These are phyloP conservation scores for Bolboschoenus planiculmis DNA, from an alignment of 176 grass and related monocot species.

Conservation along the genomic window DNA sequence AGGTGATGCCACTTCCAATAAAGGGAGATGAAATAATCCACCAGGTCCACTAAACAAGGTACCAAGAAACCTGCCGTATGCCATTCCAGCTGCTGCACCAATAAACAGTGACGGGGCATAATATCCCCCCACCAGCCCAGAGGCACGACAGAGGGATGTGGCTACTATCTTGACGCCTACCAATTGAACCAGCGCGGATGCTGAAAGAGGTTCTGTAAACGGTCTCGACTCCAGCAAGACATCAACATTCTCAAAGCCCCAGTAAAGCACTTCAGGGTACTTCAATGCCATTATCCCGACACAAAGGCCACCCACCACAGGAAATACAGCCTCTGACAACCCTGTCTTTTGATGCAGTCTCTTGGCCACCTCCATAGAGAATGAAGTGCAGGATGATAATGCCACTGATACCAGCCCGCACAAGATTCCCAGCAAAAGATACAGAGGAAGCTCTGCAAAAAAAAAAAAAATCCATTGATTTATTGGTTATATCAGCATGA, in stretches of 20 bases:
- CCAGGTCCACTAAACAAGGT: conserved; percentile 54
- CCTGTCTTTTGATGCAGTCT: conserved; percentile 55
- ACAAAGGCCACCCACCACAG: conserved; percentile 64
- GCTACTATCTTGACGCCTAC: conserved; percentile 81
- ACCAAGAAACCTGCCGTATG: conserved; percentile 72
- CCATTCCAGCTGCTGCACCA: conserved; percentile 93
- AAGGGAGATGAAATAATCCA: conserved; percentile 48
- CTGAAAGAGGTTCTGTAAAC: conserved; percentile 64
- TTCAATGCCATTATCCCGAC: conserved; percentile 79
- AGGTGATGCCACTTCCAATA: conserved; percentile 85
- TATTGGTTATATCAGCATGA: conserved; percentile 54
- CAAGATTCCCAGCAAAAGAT: conserved; percentile 77
- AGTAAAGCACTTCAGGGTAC: conserved; percentile 88
- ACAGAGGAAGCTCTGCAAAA: conserved; percentile 95
- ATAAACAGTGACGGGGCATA: conserved; percentile 97
- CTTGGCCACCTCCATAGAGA: conserved; percentile 43
- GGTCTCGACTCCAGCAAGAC: conserved; percentile 80
- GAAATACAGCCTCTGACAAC: conserved; percentile 57
- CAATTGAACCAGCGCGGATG: conserved; percentile 60
- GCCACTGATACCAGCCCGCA: conserved; percentile 74
- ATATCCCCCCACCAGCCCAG: conserved; percentile 88
- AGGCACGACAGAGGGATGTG: conserved; percentile 69
- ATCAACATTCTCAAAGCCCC: conserved; percentile 96
- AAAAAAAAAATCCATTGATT: conserved; percentile 58
- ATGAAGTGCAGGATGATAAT: conserved; percentile 64